A percentile compares a stretch with the other conserved stretches of the same genome.
Evolutionary conservation across 352 stramenopile species (phyloP).

Genomic region (Phytophthora sojae): DNA sequence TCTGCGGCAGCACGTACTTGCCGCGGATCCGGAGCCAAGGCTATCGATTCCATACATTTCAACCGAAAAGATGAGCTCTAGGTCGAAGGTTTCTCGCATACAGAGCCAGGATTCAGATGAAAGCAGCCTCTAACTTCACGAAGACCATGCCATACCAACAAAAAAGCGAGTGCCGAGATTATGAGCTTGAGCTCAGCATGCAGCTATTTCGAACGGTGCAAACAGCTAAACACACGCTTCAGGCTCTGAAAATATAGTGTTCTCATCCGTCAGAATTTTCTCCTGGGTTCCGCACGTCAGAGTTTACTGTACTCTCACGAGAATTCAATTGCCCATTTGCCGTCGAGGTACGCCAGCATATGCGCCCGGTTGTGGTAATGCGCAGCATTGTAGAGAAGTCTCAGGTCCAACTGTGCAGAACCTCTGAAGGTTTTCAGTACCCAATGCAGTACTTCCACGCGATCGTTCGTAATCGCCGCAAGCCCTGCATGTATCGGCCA

Average conservation of each 20-base stretch:
- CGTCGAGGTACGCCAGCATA: slow-evolving; percentile 36
- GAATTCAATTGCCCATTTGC: slow-evolving; percentile 11
- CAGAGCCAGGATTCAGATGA: too few species aligned
- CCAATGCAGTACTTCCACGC: slow-evolving; percentile 37
- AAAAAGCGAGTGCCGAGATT: background rate
- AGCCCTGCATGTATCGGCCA: slow-evolving; percentile 31
- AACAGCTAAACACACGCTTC: background rate
- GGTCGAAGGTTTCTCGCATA: too few species aligned
- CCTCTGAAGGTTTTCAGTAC: slow-evolving; percentile 21
- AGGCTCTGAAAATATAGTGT: background rate
- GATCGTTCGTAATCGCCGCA: slow-evolving; percentile 30
- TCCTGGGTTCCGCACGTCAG: background rate
- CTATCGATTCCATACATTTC: background rate
- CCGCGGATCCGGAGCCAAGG: background rate
- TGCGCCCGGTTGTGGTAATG: slow-evolving; percentile 29
- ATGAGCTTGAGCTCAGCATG: background rate
- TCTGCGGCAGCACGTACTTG: background rate
- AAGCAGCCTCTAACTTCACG: too few species aligned
- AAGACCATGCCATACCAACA: background rate
- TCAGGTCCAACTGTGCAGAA: slow-evolving; percentile 9
- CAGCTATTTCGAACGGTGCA: background rate
- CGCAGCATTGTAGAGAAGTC: slow-evolving; percentile 30
- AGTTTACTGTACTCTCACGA: background rate
- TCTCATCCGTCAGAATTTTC: background rate
- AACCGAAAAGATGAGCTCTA: background rate